These are phyloP conservation scores for Pseudisothecium myosuroides DNA, from an alignment of 225 moss, liverwort and hornwort species.

Conservation along the genomic window DNA sequence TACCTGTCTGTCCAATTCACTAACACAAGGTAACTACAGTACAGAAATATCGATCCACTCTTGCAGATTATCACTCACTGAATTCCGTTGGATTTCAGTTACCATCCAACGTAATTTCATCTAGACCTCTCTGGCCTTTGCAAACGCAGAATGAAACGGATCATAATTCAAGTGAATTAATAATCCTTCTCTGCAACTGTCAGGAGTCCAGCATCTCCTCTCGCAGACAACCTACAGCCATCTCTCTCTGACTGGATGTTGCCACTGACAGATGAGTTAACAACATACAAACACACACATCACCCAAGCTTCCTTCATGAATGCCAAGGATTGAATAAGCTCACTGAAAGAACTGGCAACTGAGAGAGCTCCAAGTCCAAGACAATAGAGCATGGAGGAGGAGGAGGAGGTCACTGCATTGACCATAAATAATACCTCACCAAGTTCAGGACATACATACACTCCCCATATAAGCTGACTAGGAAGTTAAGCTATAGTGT, in stretches of 20 bases:
- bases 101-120: background rate
- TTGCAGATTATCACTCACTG: background rate
- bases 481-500: background rate
- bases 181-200: background rate
- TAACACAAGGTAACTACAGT: background rate
- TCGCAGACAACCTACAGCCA: background rate
- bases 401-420: background rate
- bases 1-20: background rate
- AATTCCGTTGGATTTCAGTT: background rate
- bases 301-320: background rate
- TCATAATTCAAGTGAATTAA: background rate
- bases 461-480: background rate
- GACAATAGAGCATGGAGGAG: background rate
- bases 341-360: background rate
- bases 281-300: background rate
- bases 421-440: background rate
- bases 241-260: background rate
- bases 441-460: background rate
- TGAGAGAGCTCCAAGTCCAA: background rate
- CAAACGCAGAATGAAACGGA: background rate
- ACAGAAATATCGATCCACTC: background rate
- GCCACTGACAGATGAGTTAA: background rate
- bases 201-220: background rate
- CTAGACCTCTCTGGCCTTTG: background rate
- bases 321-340: background rate